Evolutionary conservation across 495 filamentous ascomycete species (phyloP).

Genomic region (Daldinia bambusicola): DNA sequence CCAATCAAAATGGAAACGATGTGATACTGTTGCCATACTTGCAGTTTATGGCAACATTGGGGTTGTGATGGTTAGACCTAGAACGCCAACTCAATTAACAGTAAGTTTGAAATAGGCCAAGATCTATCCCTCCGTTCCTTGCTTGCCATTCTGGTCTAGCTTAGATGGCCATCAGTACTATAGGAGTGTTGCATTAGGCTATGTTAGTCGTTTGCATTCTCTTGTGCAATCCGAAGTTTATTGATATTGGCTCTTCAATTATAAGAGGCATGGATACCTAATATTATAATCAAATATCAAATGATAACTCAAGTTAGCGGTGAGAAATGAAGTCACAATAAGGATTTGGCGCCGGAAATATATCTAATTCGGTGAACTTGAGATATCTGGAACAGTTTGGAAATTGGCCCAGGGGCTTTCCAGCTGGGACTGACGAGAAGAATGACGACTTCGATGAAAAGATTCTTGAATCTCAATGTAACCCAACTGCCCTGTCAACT

Average conservation of each 20-base stretch:
- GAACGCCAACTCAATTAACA: background rate
- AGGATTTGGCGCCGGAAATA: background rate
- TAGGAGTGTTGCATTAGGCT: too few species aligned
- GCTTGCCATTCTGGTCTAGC: background rate
- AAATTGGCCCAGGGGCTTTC: constrained; percentile 24
- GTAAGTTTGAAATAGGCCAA: background rate
- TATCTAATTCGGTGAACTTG: background rate
- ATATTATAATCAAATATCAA: background rate
- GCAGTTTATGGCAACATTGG: constrained; percentile 28
- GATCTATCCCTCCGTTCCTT: background rate
- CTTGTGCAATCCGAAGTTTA: too few species aligned
- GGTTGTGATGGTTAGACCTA: background rate
- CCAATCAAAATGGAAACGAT: background rate
- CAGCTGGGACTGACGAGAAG: background rate
- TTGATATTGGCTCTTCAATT: background rate
- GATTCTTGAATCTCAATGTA: constrained; percentile 31
- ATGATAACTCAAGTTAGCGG: background rate
- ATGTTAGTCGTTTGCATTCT: too few species aligned
- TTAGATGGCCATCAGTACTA: too few species aligned
- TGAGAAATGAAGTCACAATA: constrained; percentile 4
- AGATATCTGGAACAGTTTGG: constrained; percentile 11
- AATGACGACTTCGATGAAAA: constrained; percentile 25
- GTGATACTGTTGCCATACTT: constrained; percentile 27
- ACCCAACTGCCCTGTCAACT: constrained; percentile 8
- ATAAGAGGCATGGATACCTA: background rate